Conservation (phyloP, 768 basidiomycete genomes). For the Naganishia antarctica region DNA sequence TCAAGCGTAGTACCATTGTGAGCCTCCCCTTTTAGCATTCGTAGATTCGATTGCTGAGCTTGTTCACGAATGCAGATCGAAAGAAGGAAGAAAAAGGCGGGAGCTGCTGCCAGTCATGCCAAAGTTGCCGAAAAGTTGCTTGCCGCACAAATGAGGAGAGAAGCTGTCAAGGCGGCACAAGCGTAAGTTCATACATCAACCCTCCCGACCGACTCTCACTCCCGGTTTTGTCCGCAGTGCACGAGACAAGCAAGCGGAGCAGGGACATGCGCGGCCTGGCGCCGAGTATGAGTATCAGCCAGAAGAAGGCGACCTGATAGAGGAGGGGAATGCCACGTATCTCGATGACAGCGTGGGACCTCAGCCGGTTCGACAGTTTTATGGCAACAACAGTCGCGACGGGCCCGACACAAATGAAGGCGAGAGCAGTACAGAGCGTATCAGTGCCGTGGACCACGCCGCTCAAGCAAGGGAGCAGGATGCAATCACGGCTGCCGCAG, state of each 20-base stretch:
- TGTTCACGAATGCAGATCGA: constrained; percentile 59
- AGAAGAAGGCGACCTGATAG: constrained; percentile 56
- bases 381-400: not conserved
- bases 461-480: not conserved
- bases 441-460: not conserved
- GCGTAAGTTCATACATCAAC: constrained; percentile 36
- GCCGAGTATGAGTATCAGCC: constrained; percentile 32
- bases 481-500: constrained; percentile 51
- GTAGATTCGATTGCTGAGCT: constrained; percentile 23
- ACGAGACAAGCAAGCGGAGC: constrained; percentile 15
- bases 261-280: not conserved
- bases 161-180: constrained; percentile 65
- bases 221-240: constrained; percentile 1
- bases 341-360: constrained; percentile 67
- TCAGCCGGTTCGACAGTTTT: not conserved
- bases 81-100: constrained; percentile 81
- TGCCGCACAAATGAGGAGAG: constrained; percentile 85
- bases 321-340: constrained; percentile 69
- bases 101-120: constrained; percentile 77
- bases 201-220: not conserved
- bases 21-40: constrained; percentile 41
- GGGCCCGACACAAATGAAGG: too few species aligned
- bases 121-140: constrained; percentile 86
- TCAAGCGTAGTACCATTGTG: constrained; percentile 87
- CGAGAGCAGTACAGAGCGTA: not conserved